Base-by-base conservation (phyloP, 1,284 basidiomycete genomes). In the Coniferiporia weirii region DNA sequence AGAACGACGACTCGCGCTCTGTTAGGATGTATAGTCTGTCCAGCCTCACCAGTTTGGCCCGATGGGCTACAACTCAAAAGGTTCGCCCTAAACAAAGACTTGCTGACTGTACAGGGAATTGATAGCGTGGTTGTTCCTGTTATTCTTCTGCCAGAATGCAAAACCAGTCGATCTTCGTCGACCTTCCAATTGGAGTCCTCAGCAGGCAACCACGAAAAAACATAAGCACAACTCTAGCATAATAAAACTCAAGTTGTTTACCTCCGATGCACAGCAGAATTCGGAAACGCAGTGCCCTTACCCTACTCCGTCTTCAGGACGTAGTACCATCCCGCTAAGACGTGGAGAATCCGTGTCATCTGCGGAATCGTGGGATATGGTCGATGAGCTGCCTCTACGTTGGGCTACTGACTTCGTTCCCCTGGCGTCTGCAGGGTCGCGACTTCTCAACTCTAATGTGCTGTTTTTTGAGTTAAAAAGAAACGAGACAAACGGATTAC, bases 321-420 rank as follows among this genome's bases (percentile, higher is more conserved):
- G 70, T 20, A 54, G 64, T 19, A 56, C 56, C 13, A 40, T 61
- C 4, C 46, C 36, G 22, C 44, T 61, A 22, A 60, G 35, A 10
- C 61, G 64, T 8, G 38, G 54, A 36, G 54, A 59, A 19, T 63
- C 65, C 50, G 68, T 71, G 22, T 65, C 73, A 22, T 72, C 78
- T 2, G 70, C 73, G 40, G 84, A 85, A 43, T 78, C 72, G 9
- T 91, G 89, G 89, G 89, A 91, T 68, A 66, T 90, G 15, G 75
- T 91, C 2, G 87, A 91, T 12, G 89, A 91, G 59, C 71, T 89
- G 13, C 86, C 89, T 8, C 64, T 91, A 52, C 80, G 86, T 43
- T 92, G 89, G 89, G 87, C 89, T 15, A 87, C 85, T 0, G 89
- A 92, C 68, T 91, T 82, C 67, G 86, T 89, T 3, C 83, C 88